Evolutionary conservation across 2,329 filamentous ascomycete species (phyloP), one percentile per base, ranked within the genome.

Genomic region (Fusarium xyrophilum): DNA sequence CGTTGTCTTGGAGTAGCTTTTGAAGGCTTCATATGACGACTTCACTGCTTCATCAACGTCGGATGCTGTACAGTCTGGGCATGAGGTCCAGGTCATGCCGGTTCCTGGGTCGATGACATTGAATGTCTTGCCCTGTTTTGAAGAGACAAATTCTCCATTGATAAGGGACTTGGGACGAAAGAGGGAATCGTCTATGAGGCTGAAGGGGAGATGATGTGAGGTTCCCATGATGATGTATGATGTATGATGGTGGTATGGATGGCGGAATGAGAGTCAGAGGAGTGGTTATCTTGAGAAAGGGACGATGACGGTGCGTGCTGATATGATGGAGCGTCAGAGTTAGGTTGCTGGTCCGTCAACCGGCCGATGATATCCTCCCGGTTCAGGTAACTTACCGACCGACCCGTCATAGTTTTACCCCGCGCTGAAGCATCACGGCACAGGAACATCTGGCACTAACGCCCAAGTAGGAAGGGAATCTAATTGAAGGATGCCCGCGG

Each of bases 1-100:
- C 7, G 76, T 79, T 68, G 72, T 79, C 32, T 76, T 79, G 46
- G 76, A 76, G 69, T 82, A 82, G 5, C 56, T 72, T n/a, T 77
- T 72, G 70, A 83, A 80, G 3, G 80, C 78, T 2, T 68, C 62
- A 40, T 80, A 70, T 2, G 77, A 72, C 1, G 80, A 48, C 2
- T 42, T 15, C 3, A 67, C 48, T 6, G 56, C 56, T 7, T 9
- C 9, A 9, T 69, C 58, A 0, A 81, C 77, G 32, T 83, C 81
- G 15, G 35, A 19, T 6, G 25, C 19, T 5, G 40, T 48, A 19
- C 56, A 60, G 11, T 65, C 61, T 6, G 63, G 27, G 11, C 55
- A 60, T 9, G 42, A 40, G 6, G 61, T 10, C 61, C 61, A 65
- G 1, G 47, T 11, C 1, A n/a, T 23, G 2, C 39, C 33, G 5